Percentiles rank a stretch among this genome's conserved stretches.
These are phyloP conservation scores for Russula griseocarnosa DNA, from an alignment of 768 basidiomycete species.

Conservation along the genomic window DNA sequence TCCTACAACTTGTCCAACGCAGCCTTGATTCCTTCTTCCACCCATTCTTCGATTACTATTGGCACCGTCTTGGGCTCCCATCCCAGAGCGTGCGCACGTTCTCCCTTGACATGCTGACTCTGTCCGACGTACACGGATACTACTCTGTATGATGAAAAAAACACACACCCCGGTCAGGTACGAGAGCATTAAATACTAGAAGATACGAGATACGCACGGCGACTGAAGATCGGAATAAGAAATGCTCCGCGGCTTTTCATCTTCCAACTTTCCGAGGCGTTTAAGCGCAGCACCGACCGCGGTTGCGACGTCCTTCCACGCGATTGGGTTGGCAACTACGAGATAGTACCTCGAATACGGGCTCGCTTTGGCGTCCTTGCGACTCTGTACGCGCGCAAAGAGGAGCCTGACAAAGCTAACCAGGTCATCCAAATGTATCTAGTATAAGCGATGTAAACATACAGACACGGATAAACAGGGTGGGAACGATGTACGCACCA, in stretches of 20 bases:
- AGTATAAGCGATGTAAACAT: neutral
- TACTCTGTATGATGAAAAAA: neutral
- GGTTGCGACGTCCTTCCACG: slow-evolving; percentile 16
- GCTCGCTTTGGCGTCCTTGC: slow-evolving; percentile 7
- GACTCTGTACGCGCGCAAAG: slow-evolving; percentile 12
- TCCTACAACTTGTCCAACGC: neutral
- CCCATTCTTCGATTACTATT: neutral
- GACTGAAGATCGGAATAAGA: neutral
- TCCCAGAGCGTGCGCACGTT: neutral
- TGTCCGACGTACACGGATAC: neutral
- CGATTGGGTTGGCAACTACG: neutral
- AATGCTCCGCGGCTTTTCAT: slow-evolving; percentile 13
- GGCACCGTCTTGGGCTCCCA: neutral
- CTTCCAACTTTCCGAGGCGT: slow-evolving; percentile 8
- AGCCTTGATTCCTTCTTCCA: neutral
- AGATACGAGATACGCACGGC: slow-evolving; percentile 7
- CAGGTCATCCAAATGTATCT: slow-evolving; percentile 18
- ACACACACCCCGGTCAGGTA: neutral
- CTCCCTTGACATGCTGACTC: neutral
- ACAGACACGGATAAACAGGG: too few species aligned
- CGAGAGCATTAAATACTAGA: neutral
- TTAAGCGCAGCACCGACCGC: neutral
- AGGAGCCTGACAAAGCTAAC: slow-evolving; percentile 13
- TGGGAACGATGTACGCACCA: neutral
- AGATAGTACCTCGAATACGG: slow-evolving; percentile 24